Evolutionary conservation across 2,329 filamentous ascomycete species (phyloP), one percentile per base, ranked within the genome.

Genomic region (Dactylellina parvicollis): DNA sequence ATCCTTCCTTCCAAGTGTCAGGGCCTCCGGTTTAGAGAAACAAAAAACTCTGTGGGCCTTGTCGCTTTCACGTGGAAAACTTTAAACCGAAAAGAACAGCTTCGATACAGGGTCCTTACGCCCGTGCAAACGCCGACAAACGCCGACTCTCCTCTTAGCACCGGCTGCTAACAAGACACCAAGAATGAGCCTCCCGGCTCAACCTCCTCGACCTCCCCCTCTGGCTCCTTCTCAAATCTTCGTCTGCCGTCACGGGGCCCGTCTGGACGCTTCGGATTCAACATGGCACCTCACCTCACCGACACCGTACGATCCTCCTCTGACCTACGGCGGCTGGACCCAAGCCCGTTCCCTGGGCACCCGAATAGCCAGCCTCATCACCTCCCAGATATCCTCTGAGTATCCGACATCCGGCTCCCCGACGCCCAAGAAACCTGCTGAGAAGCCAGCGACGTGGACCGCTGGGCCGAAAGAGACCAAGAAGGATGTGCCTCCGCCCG

Each of bases 221-320:
- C 24, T 65, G 18, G 72, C 76, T 4, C 77, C 77, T 38, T 66
- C 76, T 16, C 75, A 77, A 46, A 60, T 78, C 52, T 78, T 77
- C 18, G 71, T 67, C 50, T 47, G 47, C 71, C 89, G 95, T 82
- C 95, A 99, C 81, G 95, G 95, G 79, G 91, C 93, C 78, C 90
- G 95, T 77, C 89, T 99, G 67, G 95, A 99, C 81, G 92, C 92
- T 64, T 92, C 93, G 75, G 93, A 99, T 84, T 92, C 93, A 80
- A 88, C 92, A 80, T 99, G 95, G 95, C 92, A 97, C 81, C 86
- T 96, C 61, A 90, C 91, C 28, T 96, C 95, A 4, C 91, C 93
- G 0, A 93, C 92, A 4, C 95, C 95, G 1, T 99, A 98, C 83
- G 94, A 99, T 76, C 92, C 95, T 76, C 95, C 95, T 54, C 85